Conservation (phyloP, 2,329 filamentous ascomycete species). For the Reticulascus tulasneorum region DNA sequence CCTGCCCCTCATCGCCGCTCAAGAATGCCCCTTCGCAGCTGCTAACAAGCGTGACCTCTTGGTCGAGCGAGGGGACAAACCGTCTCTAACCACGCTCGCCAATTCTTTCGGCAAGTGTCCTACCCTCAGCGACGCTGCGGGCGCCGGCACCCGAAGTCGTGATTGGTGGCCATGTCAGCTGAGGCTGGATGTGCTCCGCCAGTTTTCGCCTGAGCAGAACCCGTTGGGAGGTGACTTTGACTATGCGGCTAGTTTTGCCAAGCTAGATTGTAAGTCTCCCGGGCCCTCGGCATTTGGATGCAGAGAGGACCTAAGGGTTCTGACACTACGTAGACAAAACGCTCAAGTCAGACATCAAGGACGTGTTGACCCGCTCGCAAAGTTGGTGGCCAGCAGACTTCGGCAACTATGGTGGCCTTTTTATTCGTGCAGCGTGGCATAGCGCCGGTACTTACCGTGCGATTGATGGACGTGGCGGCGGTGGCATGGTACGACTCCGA, state of each 20-base stretch:
- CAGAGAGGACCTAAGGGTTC: not conserved
- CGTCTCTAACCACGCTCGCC: conserved; percentile 6
- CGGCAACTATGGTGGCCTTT: conserved; percentile 76
- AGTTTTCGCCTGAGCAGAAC: conserved; percentile 61
- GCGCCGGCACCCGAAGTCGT: conserved; percentile 62
- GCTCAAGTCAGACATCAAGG: conserved; percentile 70
- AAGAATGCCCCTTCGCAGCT: conserved; percentile 10
- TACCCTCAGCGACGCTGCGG: conserved; percentile 37
- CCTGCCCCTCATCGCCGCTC: conserved; percentile 3
- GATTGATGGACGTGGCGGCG: conserved; percentile 70
- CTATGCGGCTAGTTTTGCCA: conserved; percentile 70
- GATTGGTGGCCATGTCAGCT: conserved; percentile 75
- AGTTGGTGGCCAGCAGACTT: conserved; percentile 81
- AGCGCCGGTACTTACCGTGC: conserved; percentile 75
- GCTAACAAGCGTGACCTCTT: conserved; percentile 10
- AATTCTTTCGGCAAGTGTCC: conserved; percentile 7
- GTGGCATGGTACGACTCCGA: conserved; percentile 43
- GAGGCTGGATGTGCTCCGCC: conserved; percentile 68
- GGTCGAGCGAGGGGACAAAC: too few relatives aligned
- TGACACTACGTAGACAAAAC: conserved; percentile 38
- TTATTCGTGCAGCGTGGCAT: conserved; percentile 80
- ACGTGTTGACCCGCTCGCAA: conserved; percentile 73
- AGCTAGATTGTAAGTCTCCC: conserved; percentile 49
- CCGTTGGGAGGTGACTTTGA: conserved; percentile 64
- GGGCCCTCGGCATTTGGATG: not conserved